These are phyloP conservation scores for Crithidia bombi DNA, from an alignment of 208 protist species.

Conservation along the genomic window DNA sequence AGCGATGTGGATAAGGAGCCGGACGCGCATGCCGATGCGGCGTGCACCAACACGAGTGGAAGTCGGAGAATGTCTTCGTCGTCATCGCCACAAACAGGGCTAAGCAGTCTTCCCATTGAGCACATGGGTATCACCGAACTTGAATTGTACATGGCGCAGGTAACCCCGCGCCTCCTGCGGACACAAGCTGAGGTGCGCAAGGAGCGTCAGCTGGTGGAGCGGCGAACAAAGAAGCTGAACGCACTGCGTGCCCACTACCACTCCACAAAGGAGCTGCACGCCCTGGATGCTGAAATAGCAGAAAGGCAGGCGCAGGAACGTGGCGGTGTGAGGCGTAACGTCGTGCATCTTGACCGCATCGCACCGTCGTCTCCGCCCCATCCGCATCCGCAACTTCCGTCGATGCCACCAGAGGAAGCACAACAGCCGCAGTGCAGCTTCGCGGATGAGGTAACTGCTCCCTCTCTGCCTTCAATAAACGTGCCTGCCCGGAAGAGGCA, in stretches of 20 bases:
- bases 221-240: constrained; percentile 41
- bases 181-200: constrained; percentile 59
- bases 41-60: not conserved
- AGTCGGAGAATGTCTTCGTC: not conserved
- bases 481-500: constrained; percentile 23
- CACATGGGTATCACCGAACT: constrained; percentile 77
- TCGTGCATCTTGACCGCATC: not conserved
- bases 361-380: not conserved
- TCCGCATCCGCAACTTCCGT: not conserved
- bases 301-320: not conserved
- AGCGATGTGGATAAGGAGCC: constrained; percentile 1
- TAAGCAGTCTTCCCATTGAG: constrained; percentile 30
- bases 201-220: constrained; percentile 54
- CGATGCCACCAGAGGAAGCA: no score
- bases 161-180: constrained; percentile 44
- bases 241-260: constrained; percentile 49
- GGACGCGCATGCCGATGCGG: not conserved
- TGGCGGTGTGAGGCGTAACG: not conserved
- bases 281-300: constrained; percentile 25
- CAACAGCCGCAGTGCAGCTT: not conserved
- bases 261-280: constrained; percentile 35
- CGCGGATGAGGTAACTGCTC: no score
- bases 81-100: not conserved
- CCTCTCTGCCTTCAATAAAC: no score
- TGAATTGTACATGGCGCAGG: constrained; percentile 71